These are phyloP conservation scores for Aureobasidium sp. DNA, from an alignment of 2,329 filamentous ascomycete genomes.

Conservation along the genomic window DNA sequence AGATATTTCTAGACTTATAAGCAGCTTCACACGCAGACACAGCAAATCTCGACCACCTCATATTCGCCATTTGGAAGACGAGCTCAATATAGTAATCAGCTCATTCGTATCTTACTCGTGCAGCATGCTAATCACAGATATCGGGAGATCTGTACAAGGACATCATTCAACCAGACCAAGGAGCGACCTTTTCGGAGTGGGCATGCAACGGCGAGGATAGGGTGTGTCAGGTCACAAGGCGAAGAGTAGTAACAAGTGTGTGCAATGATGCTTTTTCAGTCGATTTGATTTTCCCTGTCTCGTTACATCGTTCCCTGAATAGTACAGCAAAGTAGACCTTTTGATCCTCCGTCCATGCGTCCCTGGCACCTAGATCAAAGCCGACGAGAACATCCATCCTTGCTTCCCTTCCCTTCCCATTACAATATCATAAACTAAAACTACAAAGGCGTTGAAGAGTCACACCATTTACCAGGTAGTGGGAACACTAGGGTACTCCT, in stretches of 20 bases:
- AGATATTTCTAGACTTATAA: no score
- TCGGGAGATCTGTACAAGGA: no score
- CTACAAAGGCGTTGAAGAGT: not conserved
- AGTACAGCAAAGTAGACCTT: not conserved
- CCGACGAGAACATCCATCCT: not conserved
- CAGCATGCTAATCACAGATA: no score
- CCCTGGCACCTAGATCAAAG: not conserved
- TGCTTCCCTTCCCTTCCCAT: not conserved
- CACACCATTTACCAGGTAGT: conserved; percentile 49
- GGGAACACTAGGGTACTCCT: conserved; percentile 57
- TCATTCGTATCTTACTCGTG: no score
- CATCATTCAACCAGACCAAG: no score
- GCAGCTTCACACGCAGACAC: no score
- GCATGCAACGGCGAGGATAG: no score
- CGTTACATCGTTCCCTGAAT: not conserved
- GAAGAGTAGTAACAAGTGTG: not conserved
- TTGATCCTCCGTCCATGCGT: not conserved
- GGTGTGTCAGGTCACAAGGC: not conserved
- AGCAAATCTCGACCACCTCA: no score
- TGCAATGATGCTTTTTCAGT: not conserved
- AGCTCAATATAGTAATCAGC: no score
- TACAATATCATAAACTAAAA: not conserved
- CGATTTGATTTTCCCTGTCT: not conserved
- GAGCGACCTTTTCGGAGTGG: no score
- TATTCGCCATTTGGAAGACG: no score